Conservation (phyloP, 2,329 filamentous ascomycete species). For the Acrocalymma vagum region DNA sequence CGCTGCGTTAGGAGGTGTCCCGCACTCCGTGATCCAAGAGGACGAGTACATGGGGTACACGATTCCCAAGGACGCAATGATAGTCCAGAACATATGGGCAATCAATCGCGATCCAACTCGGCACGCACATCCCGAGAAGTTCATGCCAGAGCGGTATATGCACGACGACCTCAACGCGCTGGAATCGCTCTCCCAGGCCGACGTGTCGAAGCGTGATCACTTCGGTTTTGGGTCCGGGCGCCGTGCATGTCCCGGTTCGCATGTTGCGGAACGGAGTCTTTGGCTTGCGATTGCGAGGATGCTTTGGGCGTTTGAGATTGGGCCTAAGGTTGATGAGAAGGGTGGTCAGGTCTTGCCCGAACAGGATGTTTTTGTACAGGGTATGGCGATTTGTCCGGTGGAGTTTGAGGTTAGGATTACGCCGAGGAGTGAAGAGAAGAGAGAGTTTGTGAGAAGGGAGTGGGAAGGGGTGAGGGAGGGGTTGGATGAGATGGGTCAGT, state of each 20-base stretch:
- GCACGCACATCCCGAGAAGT: constrained; percentile 48
- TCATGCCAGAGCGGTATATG: constrained; percentile 51
- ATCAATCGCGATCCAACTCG: constrained; percentile 57
- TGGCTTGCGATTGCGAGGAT: constrained; percentile 32
- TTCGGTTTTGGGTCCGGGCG: constrained; percentile 46
- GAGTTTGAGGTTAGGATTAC: constrained; percentile 19
- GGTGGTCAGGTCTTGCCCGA: constrained; percentile 4
- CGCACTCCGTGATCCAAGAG: constrained; percentile 54
- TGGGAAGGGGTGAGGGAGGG: constrained; percentile 21
- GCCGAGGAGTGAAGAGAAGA: constrained; percentile 17
- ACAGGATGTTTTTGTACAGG: constrained; percentile 15
- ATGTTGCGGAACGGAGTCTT: constrained; percentile 36
- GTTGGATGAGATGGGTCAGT: constrained; percentile 25
- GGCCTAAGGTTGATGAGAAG: constrained; percentile 4
- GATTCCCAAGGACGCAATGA: constrained; percentile 56
- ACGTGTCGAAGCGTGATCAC: constrained; percentile 29
- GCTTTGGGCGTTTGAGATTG: constrained; percentile 39
- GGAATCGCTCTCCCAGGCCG: constrained; percentile 1
- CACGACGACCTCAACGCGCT: constrained; percentile 24
- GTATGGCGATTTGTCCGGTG: constrained; percentile 13
- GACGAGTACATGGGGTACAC: constrained; percentile 55
- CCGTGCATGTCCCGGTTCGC: constrained; percentile 41
- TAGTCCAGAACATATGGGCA: constrained; percentile 60
- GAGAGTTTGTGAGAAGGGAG: constrained; percentile 14
- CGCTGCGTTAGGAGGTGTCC: constrained; percentile 58